phyloP scores from a whole-genome alignment of 78 protist genomes.

The Dictyostelium capitatum region DNA sequence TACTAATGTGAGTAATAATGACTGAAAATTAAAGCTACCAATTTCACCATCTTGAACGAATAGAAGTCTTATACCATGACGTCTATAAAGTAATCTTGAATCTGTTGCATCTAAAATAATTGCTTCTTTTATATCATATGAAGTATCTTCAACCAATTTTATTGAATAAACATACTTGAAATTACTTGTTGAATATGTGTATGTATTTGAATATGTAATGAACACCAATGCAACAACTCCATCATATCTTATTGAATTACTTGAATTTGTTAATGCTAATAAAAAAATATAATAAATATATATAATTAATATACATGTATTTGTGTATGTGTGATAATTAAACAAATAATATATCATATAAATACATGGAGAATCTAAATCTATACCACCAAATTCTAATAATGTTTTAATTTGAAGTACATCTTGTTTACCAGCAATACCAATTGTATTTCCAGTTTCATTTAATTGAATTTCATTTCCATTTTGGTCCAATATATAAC shows the following conservation, averaged over 20 bases:
- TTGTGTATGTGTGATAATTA: too few species aligned
- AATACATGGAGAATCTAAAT: slow-evolving; percentile 16
- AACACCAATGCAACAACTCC: slow-evolving; percentile 48
- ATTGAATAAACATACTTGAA: slow-evolving; percentile 46
- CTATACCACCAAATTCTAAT: slow-evolving; percentile 20
- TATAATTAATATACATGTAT: neutral
- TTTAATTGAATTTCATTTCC: slow-evolving; percentile 32
- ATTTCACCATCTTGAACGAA: slow-evolving; percentile 73
- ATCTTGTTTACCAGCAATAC: slow-evolving; percentile 38
- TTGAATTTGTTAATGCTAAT: slow-evolving; percentile 20
- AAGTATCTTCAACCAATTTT: neutral
- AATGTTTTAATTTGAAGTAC: slow-evolving; percentile 8
- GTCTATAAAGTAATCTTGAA: slow-evolving; percentile 19
- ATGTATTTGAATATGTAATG: slow-evolving; percentile 60
- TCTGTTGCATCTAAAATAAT: neutral
- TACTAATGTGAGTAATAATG: slow-evolving; percentile 42
- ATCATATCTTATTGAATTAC: slow-evolving; percentile 47
- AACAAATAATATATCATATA: too few species aligned
- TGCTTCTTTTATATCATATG: slow-evolving; percentile 27
- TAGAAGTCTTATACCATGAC: slow-evolving; percentile 64
- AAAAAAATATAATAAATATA: neutral
- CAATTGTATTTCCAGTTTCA: neutral
- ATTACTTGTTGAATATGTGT: slow-evolving; percentile 5
- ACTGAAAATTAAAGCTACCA: slow-evolving; percentile 70
- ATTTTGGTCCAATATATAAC: slow-evolving; percentile 16